Percentiles rank a stretch among this genome's conserved stretches.
Conservation (phyloP, 371 early-diverging fungal species). For the Syncephalis plumigaleata region DNA sequence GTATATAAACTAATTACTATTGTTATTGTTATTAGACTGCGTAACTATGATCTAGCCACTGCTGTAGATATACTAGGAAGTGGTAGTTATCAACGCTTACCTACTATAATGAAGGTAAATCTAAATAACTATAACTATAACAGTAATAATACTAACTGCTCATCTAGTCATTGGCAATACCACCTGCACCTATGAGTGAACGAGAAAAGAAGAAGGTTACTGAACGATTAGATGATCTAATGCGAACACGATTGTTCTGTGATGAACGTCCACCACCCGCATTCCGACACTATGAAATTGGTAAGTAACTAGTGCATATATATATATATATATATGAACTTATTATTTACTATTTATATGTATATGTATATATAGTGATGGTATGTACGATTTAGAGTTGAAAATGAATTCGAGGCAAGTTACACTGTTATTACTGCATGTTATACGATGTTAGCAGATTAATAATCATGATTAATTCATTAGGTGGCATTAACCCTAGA, state of each 20-base stretch:
- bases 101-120: slow-evolving; percentile 16
- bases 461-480: background rate
- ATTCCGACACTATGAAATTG: slow-evolving; percentile 15
- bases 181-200: slow-evolving; percentile 28
- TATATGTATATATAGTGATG: slow-evolving; percentile 21
- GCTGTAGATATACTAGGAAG: slow-evolving; percentile 60
- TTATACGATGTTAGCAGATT: background rate
- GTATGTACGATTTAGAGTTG: slow-evolving; percentile 42
- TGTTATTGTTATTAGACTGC: slow-evolving; percentile 17
- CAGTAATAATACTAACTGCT: too few species aligned
- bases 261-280: slow-evolving; percentile 40
- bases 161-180: slow-evolving; percentile 24
- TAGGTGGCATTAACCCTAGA: slow-evolving; percentile 25
- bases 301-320: background rate
- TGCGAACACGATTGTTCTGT: slow-evolving; percentile 41
- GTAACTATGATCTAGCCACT: slow-evolving; percentile 54
- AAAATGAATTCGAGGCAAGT: slow-evolving; percentile 48
- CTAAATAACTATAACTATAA: background rate
- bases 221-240: slow-evolving; percentile 41
- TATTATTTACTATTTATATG: too few species aligned
- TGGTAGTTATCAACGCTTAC: slow-evolving; percentile 52
- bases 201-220: slow-evolving; percentile 32
- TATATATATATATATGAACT: background rate
- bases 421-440: too few species aligned
- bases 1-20: background rate